Percentiles rank a stretch among this genome's conserved stretches.
Conservation (phyloP, 2,329 filamentous ascomycete genomes). For the Penicillium fuscoglaucum region DNA sequence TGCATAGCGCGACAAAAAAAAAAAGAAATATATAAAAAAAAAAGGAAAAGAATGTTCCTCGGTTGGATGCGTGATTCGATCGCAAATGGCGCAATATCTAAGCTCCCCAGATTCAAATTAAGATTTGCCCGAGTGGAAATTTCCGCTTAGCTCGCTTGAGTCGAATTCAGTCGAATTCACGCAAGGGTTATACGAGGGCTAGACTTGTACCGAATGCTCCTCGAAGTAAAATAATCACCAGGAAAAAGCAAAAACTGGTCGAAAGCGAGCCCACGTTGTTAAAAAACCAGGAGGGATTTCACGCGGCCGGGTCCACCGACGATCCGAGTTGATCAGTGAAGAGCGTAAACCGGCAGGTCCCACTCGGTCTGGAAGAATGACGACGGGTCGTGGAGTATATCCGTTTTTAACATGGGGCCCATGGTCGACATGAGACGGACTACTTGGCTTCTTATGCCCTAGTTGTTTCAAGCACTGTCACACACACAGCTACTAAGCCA, state of each 20-base stretch:
- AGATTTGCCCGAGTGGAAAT: conserved; percentile 3
- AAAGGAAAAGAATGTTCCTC: conserved; percentile 6
- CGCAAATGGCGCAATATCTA: conserved; percentile 29
- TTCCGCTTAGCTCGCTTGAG: conserved; percentile 10
- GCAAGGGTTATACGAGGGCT: conserved; percentile 9
- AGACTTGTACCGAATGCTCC: neutral
- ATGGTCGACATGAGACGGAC: neutral
- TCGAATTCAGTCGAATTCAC: neutral
- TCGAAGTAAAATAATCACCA: neutral
- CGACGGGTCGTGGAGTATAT: conserved; percentile 27
- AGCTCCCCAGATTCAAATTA: conserved; percentile 20
- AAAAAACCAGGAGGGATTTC: conserved; percentile 5
- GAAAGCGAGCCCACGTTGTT: conserved; percentile 5
- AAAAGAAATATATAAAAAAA: conserved; percentile 4
- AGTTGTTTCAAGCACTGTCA: neutral
- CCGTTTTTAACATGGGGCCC: neutral
- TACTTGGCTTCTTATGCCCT: neutral
- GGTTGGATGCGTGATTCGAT: conserved; percentile 23
- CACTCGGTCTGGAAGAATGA: conserved; percentile 32
- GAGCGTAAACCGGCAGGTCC: conserved; percentile 21
- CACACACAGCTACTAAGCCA: neutral
- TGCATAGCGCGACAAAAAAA: conserved; percentile 13
- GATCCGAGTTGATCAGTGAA: conserved; percentile 23
- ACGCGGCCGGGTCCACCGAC: conserved; percentile 23
- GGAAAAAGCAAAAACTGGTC: neutral